Conservation (phyloP, 371 early-diverging fungal genomes). For the Mortierella sp. region DNA sequence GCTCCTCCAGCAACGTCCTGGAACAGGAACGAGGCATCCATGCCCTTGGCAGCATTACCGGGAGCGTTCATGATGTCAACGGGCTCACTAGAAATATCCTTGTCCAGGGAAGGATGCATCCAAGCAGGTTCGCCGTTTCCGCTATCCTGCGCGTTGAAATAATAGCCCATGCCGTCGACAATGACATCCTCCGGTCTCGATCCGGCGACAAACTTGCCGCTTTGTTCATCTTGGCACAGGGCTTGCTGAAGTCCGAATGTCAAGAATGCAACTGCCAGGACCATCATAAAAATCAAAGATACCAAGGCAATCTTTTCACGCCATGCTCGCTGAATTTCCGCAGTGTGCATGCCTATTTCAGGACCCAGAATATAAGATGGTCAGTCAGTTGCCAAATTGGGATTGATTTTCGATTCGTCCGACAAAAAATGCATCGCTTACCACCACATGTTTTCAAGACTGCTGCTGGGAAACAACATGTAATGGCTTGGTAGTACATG, state of each 20-base stretch:
- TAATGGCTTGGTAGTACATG: slow-evolving; percentile 65
- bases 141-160: slow-evolving; percentile 49
- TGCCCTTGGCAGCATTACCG: slow-evolving; percentile 62
- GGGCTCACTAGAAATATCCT: slow-evolving; percentile 59
- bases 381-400: neutral
- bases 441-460: slow-evolving; percentile 56
- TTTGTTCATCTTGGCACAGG: slow-evolving; percentile 60
- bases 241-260: slow-evolving; percentile 79
- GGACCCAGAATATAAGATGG: neutral
- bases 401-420: neutral
- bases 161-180: slow-evolving; percentile 54
- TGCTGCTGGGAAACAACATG: slow-evolving; percentile 67
- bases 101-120: slow-evolving; percentile 63
- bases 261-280: slow-evolving; percentile 81
- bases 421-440: slow-evolving; percentile 2
- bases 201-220: slow-evolving; percentile 53
- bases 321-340: slow-evolving; percentile 83
- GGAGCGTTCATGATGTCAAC: slow-evolving; percentile 69
- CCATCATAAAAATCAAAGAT: slow-evolving; percentile 76
- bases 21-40: slow-evolving; percentile 71
- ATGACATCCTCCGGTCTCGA: slow-evolving; percentile 46
- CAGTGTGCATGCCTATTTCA: slow-evolving; percentile 50
- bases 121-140: slow-evolving; percentile 49
- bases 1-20: slow-evolving; percentile 53
- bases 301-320: slow-evolving; percentile 90